Evolutionary conservation across 805 yeast species (phyloP).

Genomic region (Candida silvatica): DNA sequence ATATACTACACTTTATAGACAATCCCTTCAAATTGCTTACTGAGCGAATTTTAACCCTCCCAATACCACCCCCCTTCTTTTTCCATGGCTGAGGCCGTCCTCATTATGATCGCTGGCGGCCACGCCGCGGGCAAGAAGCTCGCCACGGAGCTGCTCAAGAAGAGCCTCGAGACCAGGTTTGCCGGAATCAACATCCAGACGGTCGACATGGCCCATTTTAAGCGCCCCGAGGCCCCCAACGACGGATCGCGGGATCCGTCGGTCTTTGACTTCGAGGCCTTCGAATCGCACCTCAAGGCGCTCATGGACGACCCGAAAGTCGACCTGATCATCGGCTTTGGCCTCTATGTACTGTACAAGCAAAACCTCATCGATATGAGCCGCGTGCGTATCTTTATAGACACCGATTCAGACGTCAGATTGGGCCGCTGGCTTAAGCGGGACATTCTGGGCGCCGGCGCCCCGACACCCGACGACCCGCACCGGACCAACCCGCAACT

Average conservation of each 20-base stretch:
- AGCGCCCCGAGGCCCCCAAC: not conserved
- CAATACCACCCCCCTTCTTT: not conserved
- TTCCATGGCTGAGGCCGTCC: conserved; percentile 5
- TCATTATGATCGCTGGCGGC: conserved; percentile 26
- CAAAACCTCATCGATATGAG: conserved; percentile 44
- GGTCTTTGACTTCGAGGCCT: conserved; percentile 30
- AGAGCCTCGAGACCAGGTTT: conserved; percentile 16
- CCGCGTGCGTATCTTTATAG: conserved; percentile 63
- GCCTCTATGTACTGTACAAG: conserved; percentile 74
- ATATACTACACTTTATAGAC: no score
- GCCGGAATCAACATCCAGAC: conserved; percentile 9
- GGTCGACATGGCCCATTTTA: conserved; percentile 19
- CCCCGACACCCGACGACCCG: no score
- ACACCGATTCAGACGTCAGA: conserved; percentile 79
- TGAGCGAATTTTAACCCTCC: not conserved
- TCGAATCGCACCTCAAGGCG: conserved; percentile 8
- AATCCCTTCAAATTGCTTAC: not conserved
- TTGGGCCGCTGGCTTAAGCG: conserved; percentile 67
- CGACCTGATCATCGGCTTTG: conserved; percentile 50
- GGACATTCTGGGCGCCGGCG: conserved; percentile 17
- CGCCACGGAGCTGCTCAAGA: conserved; percentile 14
- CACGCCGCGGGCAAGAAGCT: conserved; percentile 27
- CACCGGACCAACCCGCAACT: conserved; percentile 1
- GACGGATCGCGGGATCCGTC: conserved; percentile 26
- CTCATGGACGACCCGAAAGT: conserved; percentile 4